Evolutionary conservation across 148 eudicot species (phyloP), one percentile per base, ranked within the genome.

Genomic region (Camellia granthamiana): DNA sequence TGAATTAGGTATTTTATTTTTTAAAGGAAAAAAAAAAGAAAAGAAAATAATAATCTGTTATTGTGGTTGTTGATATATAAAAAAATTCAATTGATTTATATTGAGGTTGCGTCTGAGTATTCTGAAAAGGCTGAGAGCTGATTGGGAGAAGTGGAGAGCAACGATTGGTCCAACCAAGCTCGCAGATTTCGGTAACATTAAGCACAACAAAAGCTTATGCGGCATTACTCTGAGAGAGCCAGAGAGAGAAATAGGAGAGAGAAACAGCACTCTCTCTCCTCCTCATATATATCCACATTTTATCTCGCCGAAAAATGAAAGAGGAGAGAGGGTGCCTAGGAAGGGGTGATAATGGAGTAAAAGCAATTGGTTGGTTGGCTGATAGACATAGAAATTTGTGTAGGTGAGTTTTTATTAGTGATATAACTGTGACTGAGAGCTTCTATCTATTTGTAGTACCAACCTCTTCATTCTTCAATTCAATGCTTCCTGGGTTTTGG

Each of bases 321-420:
- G 7, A 4, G 12, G 3, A 10, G 10, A 9, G 6, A 63, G 18
- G 69, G 19, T 16, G 81, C 75, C 76, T 79, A 23, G 81, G 69
- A 71, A 65, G 62, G 58, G 81, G 81, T 79, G 76, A 23, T 41
- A n/a, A 46, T 58, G 56, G 76, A 80, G 62, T 62, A 64, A 66
- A 77, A 49, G 67, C 77, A 69, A 13, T 61, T 69, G 77, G 72
- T 81, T 69, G 74, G 72, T 81, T 69, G 74, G 74, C 46, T 55
- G 54, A 75, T 60, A 13, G 9, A n/a, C 84, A 68, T 77, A 71
- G 77, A 82, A 75, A 82, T 77, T 72, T 82, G 81, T 69, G 84
- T 79, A 54, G 74, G 49, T 42, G 70, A 30, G 5, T 69, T 80
- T 74, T 46, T 18, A 77, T 67, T 66, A 30, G 38, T 30, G 38